Conservation (phyloP, 495 filamentous ascomycete genomes). For the Neohortaea acidophila region DNA sequence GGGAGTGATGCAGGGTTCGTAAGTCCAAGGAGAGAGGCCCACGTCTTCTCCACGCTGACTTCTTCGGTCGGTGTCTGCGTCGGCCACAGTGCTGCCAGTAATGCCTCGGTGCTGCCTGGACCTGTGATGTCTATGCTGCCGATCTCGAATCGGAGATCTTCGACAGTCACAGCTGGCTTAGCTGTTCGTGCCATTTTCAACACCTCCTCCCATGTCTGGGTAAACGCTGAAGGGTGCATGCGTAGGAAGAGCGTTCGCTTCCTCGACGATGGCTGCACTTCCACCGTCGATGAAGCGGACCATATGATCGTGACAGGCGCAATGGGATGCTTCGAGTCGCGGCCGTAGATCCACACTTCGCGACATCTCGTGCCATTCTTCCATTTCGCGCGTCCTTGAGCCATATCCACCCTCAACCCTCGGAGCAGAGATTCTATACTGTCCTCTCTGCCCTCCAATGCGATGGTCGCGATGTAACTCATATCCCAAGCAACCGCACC, state of each 20-base stretch:
- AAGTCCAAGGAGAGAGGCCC: slow-evolving; percentile 49
- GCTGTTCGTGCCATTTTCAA: slow-evolving; percentile 52
- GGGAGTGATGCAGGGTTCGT: slow-evolving; percentile 69
- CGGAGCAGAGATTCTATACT: slow-evolving; percentile 51
- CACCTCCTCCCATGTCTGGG: slow-evolving; percentile 69
- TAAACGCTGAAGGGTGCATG: slow-evolving; percentile 77
- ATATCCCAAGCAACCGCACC: slow-evolving; percentile 77
- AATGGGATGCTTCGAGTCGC: slow-evolving; percentile 42
- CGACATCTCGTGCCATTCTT: slow-evolving; percentile 52
- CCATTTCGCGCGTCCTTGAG: slow-evolving; percentile 51
- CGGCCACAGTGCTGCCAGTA: slow-evolving; percentile 57
- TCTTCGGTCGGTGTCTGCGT: slow-evolving; percentile 23
- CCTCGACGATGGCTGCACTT: slow-evolving; percentile 1
- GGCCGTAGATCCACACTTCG: too few species aligned
- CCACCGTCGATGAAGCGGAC: slow-evolving; percentile 32
- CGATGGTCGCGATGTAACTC: slow-evolving; percentile 85
- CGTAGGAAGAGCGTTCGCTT: slow-evolving; percentile 55
- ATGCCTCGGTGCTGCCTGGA: slow-evolving; percentile 65
- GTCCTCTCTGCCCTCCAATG: slow-evolving; percentile 50
- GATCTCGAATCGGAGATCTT: slow-evolving; percentile 86
- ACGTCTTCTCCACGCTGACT: slow-evolving; percentile 34
- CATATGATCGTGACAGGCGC: slow-evolving; percentile 69
- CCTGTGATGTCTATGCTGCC: slow-evolving; percentile 84
- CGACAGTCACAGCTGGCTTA: slow-evolving; percentile 56
- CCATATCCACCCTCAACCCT: slow-evolving; percentile 42